Evolutionary conservation across 495 filamentous ascomycete species (phyloP).

Genomic region (Pyronema omphalodes): DNA sequence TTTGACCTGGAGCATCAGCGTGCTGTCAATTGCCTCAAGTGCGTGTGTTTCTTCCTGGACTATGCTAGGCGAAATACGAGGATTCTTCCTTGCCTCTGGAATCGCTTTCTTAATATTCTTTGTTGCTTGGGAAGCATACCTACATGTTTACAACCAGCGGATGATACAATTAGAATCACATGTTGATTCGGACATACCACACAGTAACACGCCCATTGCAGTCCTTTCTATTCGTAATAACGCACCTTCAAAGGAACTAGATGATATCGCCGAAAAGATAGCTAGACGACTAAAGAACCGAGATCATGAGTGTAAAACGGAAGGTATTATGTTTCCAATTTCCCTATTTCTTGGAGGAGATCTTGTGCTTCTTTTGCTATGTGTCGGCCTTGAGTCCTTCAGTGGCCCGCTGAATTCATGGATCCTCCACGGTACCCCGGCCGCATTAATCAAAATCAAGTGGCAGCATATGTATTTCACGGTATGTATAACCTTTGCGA

Average conservation of each 20-base stretch:
- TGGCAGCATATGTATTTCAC: neutral
- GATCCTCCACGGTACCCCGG: neutral
- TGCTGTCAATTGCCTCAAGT: neutral
- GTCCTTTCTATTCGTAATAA: neutral
- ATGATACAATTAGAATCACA: neutral
- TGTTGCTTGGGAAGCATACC: neutral
- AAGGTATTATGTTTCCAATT: neutral
- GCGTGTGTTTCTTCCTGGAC: neutral
- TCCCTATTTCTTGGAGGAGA: neutral
- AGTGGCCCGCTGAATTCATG: neutral
- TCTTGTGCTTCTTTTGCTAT: neutral
- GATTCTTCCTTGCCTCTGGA: neutral
- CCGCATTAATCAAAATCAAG: neutral
- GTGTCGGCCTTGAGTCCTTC: neutral
- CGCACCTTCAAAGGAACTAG: neutral
- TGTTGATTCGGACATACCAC: neutral
- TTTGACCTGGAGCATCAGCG: neutral
- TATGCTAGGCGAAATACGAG: too few species aligned
- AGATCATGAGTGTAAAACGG: neutral
- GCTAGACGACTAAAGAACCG: neutral
- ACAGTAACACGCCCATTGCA: neutral
- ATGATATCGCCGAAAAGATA: neutral
- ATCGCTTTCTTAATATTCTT: neutral
- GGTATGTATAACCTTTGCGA: neutral
- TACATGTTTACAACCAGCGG: neutral